Evolutionary conservation across 768 basidiomycete species (phyloP).

Genomic region (Collybia nuda): DNA sequence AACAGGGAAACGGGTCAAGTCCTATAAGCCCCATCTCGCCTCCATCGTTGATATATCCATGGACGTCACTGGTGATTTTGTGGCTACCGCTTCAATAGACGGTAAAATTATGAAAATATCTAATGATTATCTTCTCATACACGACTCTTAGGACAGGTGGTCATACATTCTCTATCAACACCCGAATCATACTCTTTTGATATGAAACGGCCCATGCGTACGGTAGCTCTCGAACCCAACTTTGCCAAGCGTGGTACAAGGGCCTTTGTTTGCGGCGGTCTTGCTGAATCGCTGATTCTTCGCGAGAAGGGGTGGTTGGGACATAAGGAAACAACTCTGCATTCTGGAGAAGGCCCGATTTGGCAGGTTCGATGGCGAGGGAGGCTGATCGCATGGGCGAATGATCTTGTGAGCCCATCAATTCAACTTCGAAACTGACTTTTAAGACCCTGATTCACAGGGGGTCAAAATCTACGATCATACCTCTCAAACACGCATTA

Average conservation of each 20-base stretch:
- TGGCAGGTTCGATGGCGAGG: constrained; percentile 90
- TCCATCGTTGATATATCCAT: constrained; percentile 84
- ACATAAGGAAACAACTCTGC: constrained; percentile 83
- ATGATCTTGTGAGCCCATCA: constrained; percentile 64
- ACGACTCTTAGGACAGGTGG: constrained; percentile 74
- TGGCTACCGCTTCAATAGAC: constrained; percentile 91
- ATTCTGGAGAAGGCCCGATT: constrained; percentile 89
- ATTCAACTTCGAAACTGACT: not conserved
- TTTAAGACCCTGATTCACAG: constrained; percentile 32
- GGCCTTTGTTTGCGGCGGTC: constrained; percentile 87
- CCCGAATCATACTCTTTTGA: constrained; percentile 85
- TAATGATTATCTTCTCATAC: constrained; percentile 13
- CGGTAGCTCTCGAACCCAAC: constrained; percentile 86
- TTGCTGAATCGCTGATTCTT: constrained; percentile 83
- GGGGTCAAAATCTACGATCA: constrained; percentile 95
- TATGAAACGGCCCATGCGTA: constrained; percentile 89
- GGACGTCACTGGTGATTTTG: constrained; percentile 83
- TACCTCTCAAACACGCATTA: constrained; percentile 71
- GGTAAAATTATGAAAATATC: constrained; percentile 49
- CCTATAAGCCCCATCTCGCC: constrained; percentile 87
- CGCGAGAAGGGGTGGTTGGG: constrained; percentile 97
- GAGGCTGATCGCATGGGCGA: constrained; percentile 92
- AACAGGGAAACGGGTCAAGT: constrained; percentile 79
- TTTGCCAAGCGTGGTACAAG: constrained; percentile 79
- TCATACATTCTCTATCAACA: constrained; percentile 79